Evolutionary conservation across 371 early-diverging fungal species (phyloP).

Genomic region (Batrachochytrium dendrobatidis): DNA sequence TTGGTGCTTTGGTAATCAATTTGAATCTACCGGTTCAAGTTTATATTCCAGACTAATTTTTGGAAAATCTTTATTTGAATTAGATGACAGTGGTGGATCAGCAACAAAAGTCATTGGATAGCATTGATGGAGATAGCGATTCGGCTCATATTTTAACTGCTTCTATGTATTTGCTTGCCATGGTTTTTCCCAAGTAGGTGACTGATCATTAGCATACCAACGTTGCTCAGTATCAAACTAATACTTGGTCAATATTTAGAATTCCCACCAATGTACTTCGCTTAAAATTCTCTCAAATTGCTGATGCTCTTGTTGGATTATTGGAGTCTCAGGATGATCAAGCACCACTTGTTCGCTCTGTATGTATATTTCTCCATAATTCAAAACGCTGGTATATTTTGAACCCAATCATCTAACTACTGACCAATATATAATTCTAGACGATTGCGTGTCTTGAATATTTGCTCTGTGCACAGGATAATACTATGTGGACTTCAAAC

Average conservation of each 20-base stretch:
- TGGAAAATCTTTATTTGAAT: too few species aligned
- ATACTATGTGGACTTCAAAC: slow-evolving; percentile 54
- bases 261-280: slow-evolving; percentile 47
- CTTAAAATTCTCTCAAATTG: slow-evolving; percentile 55
- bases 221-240: neutral
- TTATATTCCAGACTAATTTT: neutral
- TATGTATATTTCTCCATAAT: neutral
- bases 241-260: neutral
- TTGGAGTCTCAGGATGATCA: slow-evolving; percentile 55
- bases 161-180: slow-evolving; percentile 68
- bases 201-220: neutral
- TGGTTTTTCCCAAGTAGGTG: slow-evolving; percentile 68
- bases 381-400: neutral
- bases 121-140: neutral
- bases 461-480: slow-evolving; percentile 74
- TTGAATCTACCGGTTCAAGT: neutral
- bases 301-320: slow-evolving; percentile 47
- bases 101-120: slow-evolving; percentile 51
- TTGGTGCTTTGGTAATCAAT: slow-evolving; percentile 71
- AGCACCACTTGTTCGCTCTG: slow-evolving; percentile 69
- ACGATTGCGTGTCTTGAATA: slow-evolving; percentile 71
- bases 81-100: slow-evolving; percentile 56
- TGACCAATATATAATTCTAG: slow-evolving; percentile 10
- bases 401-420: neutral
- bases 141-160: slow-evolving; percentile 49